These are phyloP conservation scores for Russula compacta DNA, from an alignment of 768 basidiomycete genomes.

Conservation along the genomic window DNA sequence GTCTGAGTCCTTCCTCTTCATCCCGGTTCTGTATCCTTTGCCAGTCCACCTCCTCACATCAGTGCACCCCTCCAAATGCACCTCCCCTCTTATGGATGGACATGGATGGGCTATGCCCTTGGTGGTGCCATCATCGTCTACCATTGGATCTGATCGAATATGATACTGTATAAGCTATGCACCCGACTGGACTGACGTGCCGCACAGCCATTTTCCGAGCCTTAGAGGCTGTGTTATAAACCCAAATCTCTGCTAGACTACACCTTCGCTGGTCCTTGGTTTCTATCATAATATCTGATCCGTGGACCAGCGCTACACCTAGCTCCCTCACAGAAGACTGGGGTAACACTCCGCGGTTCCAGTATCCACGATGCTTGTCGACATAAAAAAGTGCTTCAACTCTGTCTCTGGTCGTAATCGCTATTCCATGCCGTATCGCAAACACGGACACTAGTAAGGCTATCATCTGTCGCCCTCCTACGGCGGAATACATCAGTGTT, in stretches of 20 bases:
- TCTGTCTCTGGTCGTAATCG: conserved; percentile 3
- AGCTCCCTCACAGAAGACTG: neutral
- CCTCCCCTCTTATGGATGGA: neutral
- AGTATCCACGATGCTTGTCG: neutral
- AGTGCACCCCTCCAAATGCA: neutral
- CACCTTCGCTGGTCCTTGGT: neutral
- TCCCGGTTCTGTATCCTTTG: neutral
- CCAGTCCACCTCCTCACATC: neutral
- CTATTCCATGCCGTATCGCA: neutral
- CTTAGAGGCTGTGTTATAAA: neutral
- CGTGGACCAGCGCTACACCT: neutral
- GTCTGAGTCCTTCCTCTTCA: neutral
- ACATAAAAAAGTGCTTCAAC: neutral
- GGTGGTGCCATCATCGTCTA: neutral
- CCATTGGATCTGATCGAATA: neutral
- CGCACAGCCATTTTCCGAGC: neutral
- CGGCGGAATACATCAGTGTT: neutral
- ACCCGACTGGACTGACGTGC: neutral
- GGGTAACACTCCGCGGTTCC: neutral
- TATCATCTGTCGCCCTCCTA: neutral
- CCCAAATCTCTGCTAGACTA: neutral
- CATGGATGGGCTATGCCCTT: neutral
- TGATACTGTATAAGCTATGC: neutral
- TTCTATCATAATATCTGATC: no score
- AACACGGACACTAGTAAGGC: neutral